Conservation (phyloP, 129 eudicot species). For the Flaveria robusta region DNA sequence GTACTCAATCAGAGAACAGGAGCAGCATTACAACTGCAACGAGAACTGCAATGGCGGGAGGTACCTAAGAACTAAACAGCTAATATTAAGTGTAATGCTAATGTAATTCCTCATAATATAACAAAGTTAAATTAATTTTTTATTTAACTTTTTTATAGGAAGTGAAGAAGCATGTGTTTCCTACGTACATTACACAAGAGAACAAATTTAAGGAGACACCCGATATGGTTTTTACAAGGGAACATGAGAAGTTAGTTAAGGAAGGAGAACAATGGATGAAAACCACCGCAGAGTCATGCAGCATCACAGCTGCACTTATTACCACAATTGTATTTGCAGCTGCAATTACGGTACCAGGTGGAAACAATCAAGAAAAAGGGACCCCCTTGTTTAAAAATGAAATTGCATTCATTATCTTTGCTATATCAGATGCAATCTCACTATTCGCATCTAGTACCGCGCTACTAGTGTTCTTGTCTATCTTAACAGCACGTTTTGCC, state of each 20-base stretch:
- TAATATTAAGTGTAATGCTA: background rate
- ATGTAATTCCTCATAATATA: background rate
- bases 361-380: slow-evolving; percentile 17
- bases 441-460: slow-evolving; percentile 20
- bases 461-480: background rate
- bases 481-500: slow-evolving; percentile 37
- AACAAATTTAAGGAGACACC: slow-evolving; percentile 33
- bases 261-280: slow-evolving; percentile 35
- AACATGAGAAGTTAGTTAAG: slow-evolving; percentile 15
- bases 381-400: slow-evolving; percentile 10
- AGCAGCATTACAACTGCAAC: slow-evolving; percentile 35
- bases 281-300: slow-evolving; percentile 30
- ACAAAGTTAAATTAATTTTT: background rate
- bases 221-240: slow-evolving; percentile 23
- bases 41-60: slow-evolving; percentile 39
- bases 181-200: slow-evolving; percentile 15
- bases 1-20: slow-evolving; percentile 20
- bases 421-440: slow-evolving; percentile 39
- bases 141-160: slow-evolving; percentile 24
- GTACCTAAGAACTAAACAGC: background rate
- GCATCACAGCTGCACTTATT: slow-evolving; percentile 30
- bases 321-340: slow-evolving; percentile 34
- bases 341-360: slow-evolving; percentile 34
- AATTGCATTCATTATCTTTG: slow-evolving; percentile 29
- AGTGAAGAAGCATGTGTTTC: slow-evolving; percentile 21